Percentiles rank a stretch among this genome's conserved stretches.
Conservation (phyloP, 129 eudicot species). For the Helianthus annuus region HanXRQr2.0-SUNRISE NC_035439.2:96748869-96749368, state of each 20-base stretch:
- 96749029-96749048: conserved; percentile 8
- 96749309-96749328: conserved; percentile 23
- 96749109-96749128: conserved; percentile 11
- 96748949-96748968: no score
- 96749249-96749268: not conserved
- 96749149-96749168: no score
- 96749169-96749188: not conserved
- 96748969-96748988: no score
- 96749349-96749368: conserved; percentile 6
- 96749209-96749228: not conserved
- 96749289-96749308: not conserved
- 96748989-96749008: not conserved
- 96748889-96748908: no score
- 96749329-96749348: not conserved
- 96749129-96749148: no score
- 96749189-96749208: not conserved
- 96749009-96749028: no score
- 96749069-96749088: not conserved
- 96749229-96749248: not conserved
- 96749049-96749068: not conserved
- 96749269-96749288: not conserved
- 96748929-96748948: no score
- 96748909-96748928: no score
- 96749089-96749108: not conserved
- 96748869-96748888: no score